These are phyloP conservation scores for Colletotrichum navitas DNA, from an alignment of 2,329 filamentous ascomycete species.

Conservation along the genomic window DNA sequence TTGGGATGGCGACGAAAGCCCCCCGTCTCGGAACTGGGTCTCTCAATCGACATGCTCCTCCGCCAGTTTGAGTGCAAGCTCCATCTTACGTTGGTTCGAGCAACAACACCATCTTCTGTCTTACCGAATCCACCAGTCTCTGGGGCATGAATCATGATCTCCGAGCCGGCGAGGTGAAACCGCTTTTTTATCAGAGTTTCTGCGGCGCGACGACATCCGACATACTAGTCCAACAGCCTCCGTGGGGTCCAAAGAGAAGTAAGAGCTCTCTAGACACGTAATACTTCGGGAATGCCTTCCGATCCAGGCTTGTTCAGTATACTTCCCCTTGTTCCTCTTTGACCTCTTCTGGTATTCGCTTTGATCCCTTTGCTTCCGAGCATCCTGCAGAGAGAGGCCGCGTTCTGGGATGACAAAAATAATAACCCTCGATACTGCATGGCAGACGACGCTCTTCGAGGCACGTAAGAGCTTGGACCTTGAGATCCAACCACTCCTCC, in stretches of 20 bases:
- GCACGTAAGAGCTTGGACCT: conserved; percentile 17
- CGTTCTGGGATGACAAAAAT: background rate
- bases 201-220: conserved; percentile 28
- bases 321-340: conserved; percentile 8
- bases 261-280: conserved; percentile 19
- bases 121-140: conserved; percentile 6
- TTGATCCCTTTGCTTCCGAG: conserved; percentile 14
- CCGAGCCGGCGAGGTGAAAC: conserved; percentile 30
- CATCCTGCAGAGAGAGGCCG: conserved; percentile 14
- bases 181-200: conserved; percentile 23
- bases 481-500: background rate
- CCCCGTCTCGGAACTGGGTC: background rate
- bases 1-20: background rate
- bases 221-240: conserved; percentile 9
- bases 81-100: conserved; percentile 9
- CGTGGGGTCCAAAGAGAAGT: background rate
- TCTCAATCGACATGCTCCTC: background rate
- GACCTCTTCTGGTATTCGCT: background rate
- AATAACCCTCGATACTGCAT: conserved; percentile 13
- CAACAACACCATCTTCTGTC: background rate
- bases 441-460: conserved; percentile 6
- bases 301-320: conserved; percentile 21
- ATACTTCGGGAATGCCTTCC: conserved; percentile 15
- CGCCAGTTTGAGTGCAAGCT: background rate
- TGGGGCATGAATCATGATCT: background rate